Evolutionary conservation across 495 filamentous ascomycete genomes (phyloP), one percentile per base, ranked within the genome.

Genomic region (Trichoderma virens): DNA sequence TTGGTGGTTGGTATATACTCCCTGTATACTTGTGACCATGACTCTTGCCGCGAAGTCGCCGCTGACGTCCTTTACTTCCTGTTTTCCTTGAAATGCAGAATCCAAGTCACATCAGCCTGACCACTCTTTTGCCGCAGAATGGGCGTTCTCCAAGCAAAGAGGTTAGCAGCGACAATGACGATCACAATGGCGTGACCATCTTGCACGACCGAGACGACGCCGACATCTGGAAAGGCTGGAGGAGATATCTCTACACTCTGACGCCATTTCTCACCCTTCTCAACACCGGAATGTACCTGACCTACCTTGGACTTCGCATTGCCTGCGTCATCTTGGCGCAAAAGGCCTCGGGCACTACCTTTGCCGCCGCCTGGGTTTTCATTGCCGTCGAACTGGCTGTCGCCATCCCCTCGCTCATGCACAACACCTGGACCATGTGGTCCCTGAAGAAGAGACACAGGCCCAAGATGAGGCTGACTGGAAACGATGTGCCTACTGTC

Each of bases 381-480:
- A 73, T 78, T 47, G 71, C 67, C 34, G 72, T 80, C 65, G 76
- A 78, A 56, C 63, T 78, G 43, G 60, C 70, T 9, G 70, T 77
- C 27, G 68, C 74, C 18, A 74, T 79, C 27, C 76, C 76, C 20
- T 76, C 71, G 4, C 73, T 75, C 38, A 70, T 79, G 75, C 72
- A 79, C 69, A 76, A 77, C 63, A 69, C 68, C 60, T 79, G 76
- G 76, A 75, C 76, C 3, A 78, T 79, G 75, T 68, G 69, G 67
- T 73, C 76, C 0, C 60, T 78, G 63, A 77, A 77, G 66, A 75
- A 70, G 66, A 64, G 76, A 34, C 67, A 70, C 32, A 72, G 79
- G 9, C 70, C 78, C 5, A 74, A 74, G 66, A 65, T 80, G 39
- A 69, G 77, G n/a, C 65, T 85, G 34, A 67, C 67, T 7, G 80